These are phyloP conservation scores for Aspergillus piperis DNA, from an alignment of 2,329 filamentous ascomycete genomes.

Conservation along the genomic window DNA sequence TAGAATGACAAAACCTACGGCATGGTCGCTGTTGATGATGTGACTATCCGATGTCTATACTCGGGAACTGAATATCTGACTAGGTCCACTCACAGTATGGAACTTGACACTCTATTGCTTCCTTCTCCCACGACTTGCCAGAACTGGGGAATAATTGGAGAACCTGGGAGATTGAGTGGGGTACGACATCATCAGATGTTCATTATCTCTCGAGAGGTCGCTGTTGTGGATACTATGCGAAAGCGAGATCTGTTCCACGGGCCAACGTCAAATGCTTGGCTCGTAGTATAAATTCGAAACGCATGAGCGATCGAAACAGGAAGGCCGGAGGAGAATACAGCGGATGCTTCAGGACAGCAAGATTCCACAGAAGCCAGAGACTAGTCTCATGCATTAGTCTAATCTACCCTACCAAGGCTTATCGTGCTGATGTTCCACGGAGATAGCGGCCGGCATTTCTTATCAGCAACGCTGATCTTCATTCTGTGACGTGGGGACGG, in stretches of 20 bases:
- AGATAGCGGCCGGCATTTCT: background rate
- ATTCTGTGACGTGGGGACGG: background rate
- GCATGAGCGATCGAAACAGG: slow-evolving; percentile 19
- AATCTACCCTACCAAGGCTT: background rate
- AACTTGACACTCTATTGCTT: background rate
- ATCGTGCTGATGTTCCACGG: background rate
- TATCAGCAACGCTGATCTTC: background rate
- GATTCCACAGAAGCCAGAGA: background rate
- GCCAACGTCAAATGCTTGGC: background rate
- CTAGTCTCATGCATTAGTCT: background rate
- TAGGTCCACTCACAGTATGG: background rate
- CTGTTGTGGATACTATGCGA: background rate
- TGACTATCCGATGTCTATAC: background rate
- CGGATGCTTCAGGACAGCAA: background rate
- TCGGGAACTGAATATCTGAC: background rate
- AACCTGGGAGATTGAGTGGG: background rate
- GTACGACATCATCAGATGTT: background rate
- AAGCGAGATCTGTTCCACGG: background rate
- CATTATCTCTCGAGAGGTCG: background rate
- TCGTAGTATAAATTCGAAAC: background rate
- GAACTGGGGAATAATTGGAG: slow-evolving; percentile 6
- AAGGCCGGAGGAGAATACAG: slow-evolving; percentile 22
- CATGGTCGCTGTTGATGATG: background rate
- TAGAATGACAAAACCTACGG: background rate
- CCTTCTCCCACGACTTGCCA: slow-evolving; percentile 16